Base-by-base conservation (phyloP, 2,329 filamentous ascomycete species). In the Fusarium nanum region DNA sequence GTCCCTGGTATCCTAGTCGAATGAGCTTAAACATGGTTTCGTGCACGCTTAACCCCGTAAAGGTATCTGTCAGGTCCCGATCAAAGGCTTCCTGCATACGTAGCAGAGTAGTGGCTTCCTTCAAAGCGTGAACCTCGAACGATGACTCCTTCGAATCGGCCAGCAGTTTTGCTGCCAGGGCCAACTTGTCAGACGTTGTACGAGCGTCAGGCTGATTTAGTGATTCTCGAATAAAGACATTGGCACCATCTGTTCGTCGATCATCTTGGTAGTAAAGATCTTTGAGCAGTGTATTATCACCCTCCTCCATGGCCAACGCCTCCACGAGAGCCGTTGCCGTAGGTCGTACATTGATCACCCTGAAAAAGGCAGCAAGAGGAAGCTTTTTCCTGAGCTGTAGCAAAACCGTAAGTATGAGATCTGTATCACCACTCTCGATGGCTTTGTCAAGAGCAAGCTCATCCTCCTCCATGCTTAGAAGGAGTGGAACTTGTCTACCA, bases 201-300 rank as follows among this genome's bases (percentile, higher is more conserved):
- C 90, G 86, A 27, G 89, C 84, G 67, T 92, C 89, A 1, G 89
- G 86, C 76, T 96, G 92, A 7, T 86, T 82, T 10, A 99, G 84
- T 1, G 94, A 93, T 80, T 99, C 95, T 22, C 89, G 89, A 16
- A 99, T 84, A 63, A 98, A 92, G 3, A 99, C 89, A 61, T 93
- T 92, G 0, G 95, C 92, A 5, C 96, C 94, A 70, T 98, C 96
- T 7, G 94, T 84, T 6, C 94, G 89, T 7, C 95, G 89, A 78
- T 99, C 96, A 75, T 98, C 96, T 81, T 98, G 96, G 78, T 99
- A 99, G 82, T 96, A 99, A 6, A 99, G 84, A 77, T 98, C 96
- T 76, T 98, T 99, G 27, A 99, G 88, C 23, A 99, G 81, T 1
- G 88, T 86, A 74, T 97, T 94, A 75, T 97, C 92, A 22, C 81